These are phyloP conservation scores for Anthostomella pinea DNA, from an alignment of 2,329 filamentous ascomycete genomes.

Conservation along the genomic window DNA sequence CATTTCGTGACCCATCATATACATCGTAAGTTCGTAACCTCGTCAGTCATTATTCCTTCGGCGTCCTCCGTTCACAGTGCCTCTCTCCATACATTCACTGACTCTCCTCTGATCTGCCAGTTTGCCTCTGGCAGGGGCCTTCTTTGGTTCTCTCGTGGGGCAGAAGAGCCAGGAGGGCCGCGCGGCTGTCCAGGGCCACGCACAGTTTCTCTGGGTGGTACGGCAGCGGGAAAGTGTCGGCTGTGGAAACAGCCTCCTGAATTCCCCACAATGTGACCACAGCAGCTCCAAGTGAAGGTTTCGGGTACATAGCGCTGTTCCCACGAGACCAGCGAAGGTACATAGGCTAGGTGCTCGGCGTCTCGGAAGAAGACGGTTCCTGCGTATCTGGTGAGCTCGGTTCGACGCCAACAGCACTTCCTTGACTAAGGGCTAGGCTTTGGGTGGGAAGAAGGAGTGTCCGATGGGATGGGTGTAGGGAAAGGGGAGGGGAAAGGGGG, in stretches of 20 bases:
- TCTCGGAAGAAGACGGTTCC: slow-evolving; percentile 5
- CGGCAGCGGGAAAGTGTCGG: not conserved
- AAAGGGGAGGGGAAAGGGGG: not conserved
- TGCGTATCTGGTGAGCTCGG: not conserved
- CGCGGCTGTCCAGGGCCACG: no score
- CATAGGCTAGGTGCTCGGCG: slow-evolving; percentile 3
- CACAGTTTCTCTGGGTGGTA: not conserved
- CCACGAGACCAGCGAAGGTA: slow-evolving; percentile 2
- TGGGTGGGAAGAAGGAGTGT: not conserved
- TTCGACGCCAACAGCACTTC: not conserved
- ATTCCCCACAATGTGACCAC: not conserved
- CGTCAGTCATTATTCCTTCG: no score
- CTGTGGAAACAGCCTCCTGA: slow-evolving; percentile 1
- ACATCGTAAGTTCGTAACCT: no score
- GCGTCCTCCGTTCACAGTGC: no score
- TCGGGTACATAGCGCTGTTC: slow-evolving; percentile 3
- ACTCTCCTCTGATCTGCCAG: no score
- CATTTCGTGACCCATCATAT: no score
- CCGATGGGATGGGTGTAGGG: not conserved
- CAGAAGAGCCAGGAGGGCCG: no score
- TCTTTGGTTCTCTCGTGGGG: no score
- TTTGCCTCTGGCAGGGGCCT: no score
- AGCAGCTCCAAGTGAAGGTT: slow-evolving; percentile 7
- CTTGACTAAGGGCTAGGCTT: no score
- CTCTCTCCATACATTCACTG: no score